phyloP scores from a whole-genome alignment of 1,284 basidiomycete species.

The Pseudozyma sp. region DNA sequence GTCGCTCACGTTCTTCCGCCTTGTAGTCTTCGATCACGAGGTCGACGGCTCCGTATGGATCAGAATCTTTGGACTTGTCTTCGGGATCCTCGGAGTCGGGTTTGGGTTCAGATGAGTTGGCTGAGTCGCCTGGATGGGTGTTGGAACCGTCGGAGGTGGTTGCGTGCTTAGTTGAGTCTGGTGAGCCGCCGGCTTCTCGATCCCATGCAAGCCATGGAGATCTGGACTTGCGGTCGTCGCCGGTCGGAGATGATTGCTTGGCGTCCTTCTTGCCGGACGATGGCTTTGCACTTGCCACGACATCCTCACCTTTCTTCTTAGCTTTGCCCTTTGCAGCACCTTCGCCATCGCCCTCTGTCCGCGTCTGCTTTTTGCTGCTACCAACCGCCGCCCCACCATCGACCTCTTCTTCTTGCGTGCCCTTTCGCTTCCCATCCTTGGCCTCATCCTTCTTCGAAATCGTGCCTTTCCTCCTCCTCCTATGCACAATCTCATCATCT shows the following conservation, averaged over 20 bases:
- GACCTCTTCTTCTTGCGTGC: not conserved
- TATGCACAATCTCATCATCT: conserved; percentile 54
- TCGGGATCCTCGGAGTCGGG: not conserved
- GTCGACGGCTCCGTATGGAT: conserved; percentile 58
- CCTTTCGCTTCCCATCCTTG: conserved; percentile 12
- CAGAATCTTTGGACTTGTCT: not conserved
- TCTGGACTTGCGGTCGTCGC: conserved; percentile 18
- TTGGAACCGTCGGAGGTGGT: too few species aligned
- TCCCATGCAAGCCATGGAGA: conserved; percentile 45
- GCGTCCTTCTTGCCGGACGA: conserved; percentile 1
- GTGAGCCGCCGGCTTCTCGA: conserved; percentile 1
- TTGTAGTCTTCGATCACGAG: conserved; percentile 55
- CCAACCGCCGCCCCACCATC: conserved; percentile 5
- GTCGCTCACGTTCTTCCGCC: conserved; percentile 57
- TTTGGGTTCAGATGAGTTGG: not conserved
- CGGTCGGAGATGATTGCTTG: not conserved
- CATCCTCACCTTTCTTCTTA: conserved; percentile 4
- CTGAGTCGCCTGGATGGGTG: not conserved
- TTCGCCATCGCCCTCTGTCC: conserved; percentile 1
- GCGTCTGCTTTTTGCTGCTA: not conserved
- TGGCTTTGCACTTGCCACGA: not conserved
- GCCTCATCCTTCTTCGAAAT: conserved; percentile 31
- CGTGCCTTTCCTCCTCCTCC: conserved; percentile 30
- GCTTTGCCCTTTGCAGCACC: conserved; percentile 19
- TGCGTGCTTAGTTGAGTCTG: not conserved